Base-by-base conservation (phyloP, 2,329 filamentous ascomycete genomes). In the Penicillium sp. region DNA sequence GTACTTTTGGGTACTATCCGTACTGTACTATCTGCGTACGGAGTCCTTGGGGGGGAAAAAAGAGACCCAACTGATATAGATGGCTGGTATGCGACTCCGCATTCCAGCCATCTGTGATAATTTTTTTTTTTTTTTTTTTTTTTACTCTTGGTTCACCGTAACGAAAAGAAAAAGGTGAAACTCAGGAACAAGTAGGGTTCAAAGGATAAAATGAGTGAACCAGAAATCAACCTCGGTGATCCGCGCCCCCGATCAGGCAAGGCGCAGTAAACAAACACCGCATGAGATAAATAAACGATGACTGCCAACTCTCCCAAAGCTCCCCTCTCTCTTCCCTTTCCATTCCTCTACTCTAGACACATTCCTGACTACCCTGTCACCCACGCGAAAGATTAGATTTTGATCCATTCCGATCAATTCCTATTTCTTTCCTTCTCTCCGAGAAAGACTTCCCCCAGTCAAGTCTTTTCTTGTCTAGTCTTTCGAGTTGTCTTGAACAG, bases 391-490 rank as follows among this genome's bases (percentile, higher is more conserved):
- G 54, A 56, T 65, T 51, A 56, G 54, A 59, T 56, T 47, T 39
- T 9, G 21, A 21, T 7, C 34, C 18, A 45, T 48, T 48, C 62
- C 60, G 52, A 62, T 63, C 61, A 56, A 49, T 51, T 42, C 45
- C 56, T 49, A 45, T 46, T 31, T 47, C 47, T 61, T 56, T 54
- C 7, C 57, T 56, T 56, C 46, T 54, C 50, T 44, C 49, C 67
- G 65, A 70, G 66, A 72, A 71, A 73, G 68, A 71, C 69, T 69
- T 65, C 58, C 60, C 63, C 61, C 56, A 54, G 50, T 62, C 60
- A 65, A 74, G 73, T 75, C 73, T 75, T 76, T 76, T 76, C 73
- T 76, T 75, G 73, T 74, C 69, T 75, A 65, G 70, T 64, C 73
- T 75, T 76, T 75, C 73, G 73, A 73, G 66, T 75, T 74, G 71